Evolutionary conservation across 305 asterid species (phyloP), one percentile per base, ranked within the genome.

Genomic region (Fraxinus sp.): DNA sequence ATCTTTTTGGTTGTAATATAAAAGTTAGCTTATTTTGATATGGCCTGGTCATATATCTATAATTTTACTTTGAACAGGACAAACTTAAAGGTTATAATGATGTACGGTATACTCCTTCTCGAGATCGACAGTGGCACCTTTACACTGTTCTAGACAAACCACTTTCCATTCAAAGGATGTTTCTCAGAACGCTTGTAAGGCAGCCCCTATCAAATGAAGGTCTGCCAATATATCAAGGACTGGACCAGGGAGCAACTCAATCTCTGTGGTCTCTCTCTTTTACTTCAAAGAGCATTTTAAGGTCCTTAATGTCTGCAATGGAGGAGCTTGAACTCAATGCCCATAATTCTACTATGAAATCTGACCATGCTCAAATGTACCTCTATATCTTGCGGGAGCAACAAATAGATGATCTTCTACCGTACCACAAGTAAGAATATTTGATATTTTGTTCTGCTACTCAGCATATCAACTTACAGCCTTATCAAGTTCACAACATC

Each of bases 51-150:
- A 46, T 80, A 52, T 64, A 59, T 77, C 78, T 66, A 77, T 43
- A 30, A 36, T n/a, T 77, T 81, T 82, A 24, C 32, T 82, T 74
- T 80, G 43, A 39, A 84, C 97, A 97, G 99, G 98, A 95, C 86
- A 97, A 95, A 85, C 95, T 97, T 20, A 97, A 93, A 87, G 91
- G 91, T 72, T 95, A 92, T 83, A 94, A 89, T 32, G 90, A 91
- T 85, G 93, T 92, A 81, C 88, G 95, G 76, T 93, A 95, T 79
- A 93, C 99, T 59, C 94, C 98, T 80, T 97, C 99, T 75, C 93
- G 99, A 75, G 99, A 97, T 87, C 92, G 98, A 75, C 99, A 97
- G 87, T 97, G 99, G 99, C 99, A 97, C 91, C 92, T 93, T 49
- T 97, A 97, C 86, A 93, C 98, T 22, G 96, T 95, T 82, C 77